phyloP scores from a whole-genome alignment of 345 rosid genomes.

The Hibiscus syriacus region DNA sequence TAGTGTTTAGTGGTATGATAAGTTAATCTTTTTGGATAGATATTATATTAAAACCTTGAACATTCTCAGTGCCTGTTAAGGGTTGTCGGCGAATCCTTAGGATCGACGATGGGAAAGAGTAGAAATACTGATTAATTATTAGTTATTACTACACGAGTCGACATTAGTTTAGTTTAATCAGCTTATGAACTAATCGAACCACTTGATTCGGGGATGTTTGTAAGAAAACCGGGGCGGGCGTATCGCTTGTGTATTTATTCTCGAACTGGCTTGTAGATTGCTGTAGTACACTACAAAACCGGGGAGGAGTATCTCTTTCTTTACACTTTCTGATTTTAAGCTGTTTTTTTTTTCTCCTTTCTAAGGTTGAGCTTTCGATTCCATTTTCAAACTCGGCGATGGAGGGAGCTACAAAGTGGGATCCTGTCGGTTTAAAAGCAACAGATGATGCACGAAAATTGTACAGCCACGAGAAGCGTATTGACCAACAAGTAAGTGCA shows the following conservation, averaged over 20 bases:
- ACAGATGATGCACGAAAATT: slow-evolving; percentile 37
- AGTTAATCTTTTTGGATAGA: neutral
- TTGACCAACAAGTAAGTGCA: slow-evolving; percentile 49
- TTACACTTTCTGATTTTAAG: neutral
- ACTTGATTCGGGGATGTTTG: neutral
- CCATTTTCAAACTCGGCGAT: slow-evolving; percentile 50
- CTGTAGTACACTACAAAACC: neutral
- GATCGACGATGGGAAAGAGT: neutral
- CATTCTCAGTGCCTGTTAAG: neutral
- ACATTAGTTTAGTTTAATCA: neutral
- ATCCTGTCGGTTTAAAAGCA: slow-evolving; percentile 38
- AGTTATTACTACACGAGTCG: neutral
- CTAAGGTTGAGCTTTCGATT: slow-evolving; percentile 44
- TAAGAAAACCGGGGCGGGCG: neutral
- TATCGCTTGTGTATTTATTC: neutral
- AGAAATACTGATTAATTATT: neutral
- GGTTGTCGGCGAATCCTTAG: neutral
- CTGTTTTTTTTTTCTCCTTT: neutral
- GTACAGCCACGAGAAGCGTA: slow-evolving; percentile 29
- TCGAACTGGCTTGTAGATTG: neutral
- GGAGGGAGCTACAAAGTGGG: slow-evolving; percentile 82
- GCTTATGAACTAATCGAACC: neutral
- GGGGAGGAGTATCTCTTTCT: neutral
- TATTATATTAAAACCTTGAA: neutral
- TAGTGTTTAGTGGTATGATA: neutral